Evolutionary conservation across 306 rosid genomes (phyloP).

Genomic region (Neltuma alba): DNA sequence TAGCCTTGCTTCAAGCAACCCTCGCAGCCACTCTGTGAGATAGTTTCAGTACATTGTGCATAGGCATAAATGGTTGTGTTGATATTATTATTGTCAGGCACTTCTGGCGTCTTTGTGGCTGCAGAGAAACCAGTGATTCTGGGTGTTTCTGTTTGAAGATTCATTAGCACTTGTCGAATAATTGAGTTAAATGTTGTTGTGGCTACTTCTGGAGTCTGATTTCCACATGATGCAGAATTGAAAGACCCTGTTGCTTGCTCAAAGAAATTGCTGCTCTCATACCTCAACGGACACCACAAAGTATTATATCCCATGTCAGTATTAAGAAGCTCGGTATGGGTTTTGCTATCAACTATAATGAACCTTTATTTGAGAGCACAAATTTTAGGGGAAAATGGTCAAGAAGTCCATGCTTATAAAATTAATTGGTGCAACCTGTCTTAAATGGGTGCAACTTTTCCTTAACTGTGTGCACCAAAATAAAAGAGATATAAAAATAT

Average conservation of each 20-base stretch:
- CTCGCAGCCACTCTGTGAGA: background rate
- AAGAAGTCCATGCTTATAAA: too few species aligned
- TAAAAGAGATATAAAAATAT: too few species aligned
- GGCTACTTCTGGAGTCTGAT: background rate
- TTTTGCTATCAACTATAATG: background rate
- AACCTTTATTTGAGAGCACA: background rate
- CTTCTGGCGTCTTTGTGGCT: constrained; percentile 43
- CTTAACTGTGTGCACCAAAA: too few species aligned
- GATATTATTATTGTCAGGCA: background rate
- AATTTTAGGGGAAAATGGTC: too few species aligned
- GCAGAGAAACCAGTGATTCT: constrained; percentile 58
- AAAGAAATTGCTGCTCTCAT: background rate
- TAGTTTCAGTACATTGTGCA: background rate
- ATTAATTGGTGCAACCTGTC: too few species aligned
- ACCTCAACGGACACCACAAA: constrained; percentile 11
- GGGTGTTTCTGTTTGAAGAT: constrained; percentile 41
- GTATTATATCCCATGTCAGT: background rate
- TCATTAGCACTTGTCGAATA: constrained; percentile 29
- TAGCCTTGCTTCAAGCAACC: background rate
- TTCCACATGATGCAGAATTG: constrained; percentile 28
- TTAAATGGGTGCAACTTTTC: too few species aligned
- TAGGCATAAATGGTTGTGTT: background rate
- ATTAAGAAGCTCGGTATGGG: background rate
- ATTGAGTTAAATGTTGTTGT: background rate
- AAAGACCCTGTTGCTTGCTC: background rate